Evolutionary conservation across 2,329 filamentous ascomycete genomes (phyloP), one percentile per base, ranked within the genome.

Genomic region (Pestalotiopsis sp.): DNA sequence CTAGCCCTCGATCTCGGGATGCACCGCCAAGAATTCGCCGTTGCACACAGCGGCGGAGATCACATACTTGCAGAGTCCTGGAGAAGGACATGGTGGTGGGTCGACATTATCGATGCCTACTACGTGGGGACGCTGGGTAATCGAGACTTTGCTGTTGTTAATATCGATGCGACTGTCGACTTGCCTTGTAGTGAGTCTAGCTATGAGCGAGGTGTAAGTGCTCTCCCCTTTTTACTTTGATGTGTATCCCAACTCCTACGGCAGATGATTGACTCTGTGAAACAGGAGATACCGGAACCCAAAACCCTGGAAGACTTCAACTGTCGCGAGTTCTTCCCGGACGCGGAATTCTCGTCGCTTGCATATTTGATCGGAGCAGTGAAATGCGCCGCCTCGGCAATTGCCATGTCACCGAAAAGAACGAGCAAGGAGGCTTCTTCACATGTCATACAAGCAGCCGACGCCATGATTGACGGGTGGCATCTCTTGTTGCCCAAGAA

Each of bases 61-160:
- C 77, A 83, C 0, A 72, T 81, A 0, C 62, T 82, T 23, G 84
- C 86, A 52, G 91, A 94, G 74, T 88, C 85, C 71, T 86, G 89
- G 82, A 85, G 91, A 64, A 84, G 91, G 57, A 93, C 91, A 1
- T 94, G 91, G 91, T 94, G 91, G 91, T 87, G 89, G 74, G 75
- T 93, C 52, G 92, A 87, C 73, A 84, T 88, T 5, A 80, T 89
- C 1, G 91, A 93, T 76, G 88, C 86, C 0, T 78, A 75, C n/a
- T 79, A 79, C 11, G 76, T 77, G 0, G 79, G 75, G 0, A 81
- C 79, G 0, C 41, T 76, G 27, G 74, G 78, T 0, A 73, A 67
- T 0, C 71, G 74, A 62, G 74, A 71, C 0, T 78, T 81, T 14
- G 70, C 73, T 1, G 74, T 75, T 0, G 63, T 76, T 0, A 80